These are phyloP conservation scores for Mycena kentingensis DNA, from an alignment of 768 basidiomycete species.

Conservation along the genomic window DNA sequence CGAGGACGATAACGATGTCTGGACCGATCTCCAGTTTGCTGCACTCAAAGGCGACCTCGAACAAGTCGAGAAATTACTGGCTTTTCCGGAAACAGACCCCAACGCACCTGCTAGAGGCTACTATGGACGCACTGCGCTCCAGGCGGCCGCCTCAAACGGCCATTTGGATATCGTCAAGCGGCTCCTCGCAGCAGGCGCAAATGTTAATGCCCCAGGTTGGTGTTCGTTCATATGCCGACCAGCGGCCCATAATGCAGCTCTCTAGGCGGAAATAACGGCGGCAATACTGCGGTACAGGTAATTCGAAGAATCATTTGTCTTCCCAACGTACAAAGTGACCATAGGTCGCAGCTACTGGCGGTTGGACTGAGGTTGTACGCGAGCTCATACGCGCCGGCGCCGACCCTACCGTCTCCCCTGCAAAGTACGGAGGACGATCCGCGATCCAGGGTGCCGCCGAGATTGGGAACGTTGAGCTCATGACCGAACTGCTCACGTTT, in stretches of 20 bases:
- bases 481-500: conserved; percentile 7
- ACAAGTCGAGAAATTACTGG: conserved; percentile 10
- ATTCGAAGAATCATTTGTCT: too few relatives aligned
- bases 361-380: not conserved
- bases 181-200: conserved; percentile 11
- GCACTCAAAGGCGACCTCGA: conserved; percentile 12
- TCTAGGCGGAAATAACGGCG: conserved; percentile 19
- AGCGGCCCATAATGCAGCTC: too few relatives aligned
- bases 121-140: conserved; percentile 20
- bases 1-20: conserved; percentile 17
- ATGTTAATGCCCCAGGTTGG: conserved; percentile 12
- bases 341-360: conserved; percentile 9
- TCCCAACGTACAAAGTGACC: too few relatives aligned
- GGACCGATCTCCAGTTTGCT: conserved; percentile 20
- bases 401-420: conserved; percentile 2
- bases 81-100: conserved; percentile 2
- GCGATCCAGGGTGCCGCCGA: conserved; percentile 16
- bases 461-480: conserved; percentile 7
- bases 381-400: conserved; percentile 12
- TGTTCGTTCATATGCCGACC: too few relatives aligned
- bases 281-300: conserved; percentile 15
- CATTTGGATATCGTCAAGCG: conserved; percentile 10
- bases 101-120: conserved; percentile 18
- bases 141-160: conserved; percentile 11
- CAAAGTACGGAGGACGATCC: conserved; percentile 11